A percentile compares a stretch with the other conserved stretches of the same genome.
Evolutionary conservation across 495 filamentous ascomycete species (phyloP).

Genomic region (Daldinia childiae): DNA sequence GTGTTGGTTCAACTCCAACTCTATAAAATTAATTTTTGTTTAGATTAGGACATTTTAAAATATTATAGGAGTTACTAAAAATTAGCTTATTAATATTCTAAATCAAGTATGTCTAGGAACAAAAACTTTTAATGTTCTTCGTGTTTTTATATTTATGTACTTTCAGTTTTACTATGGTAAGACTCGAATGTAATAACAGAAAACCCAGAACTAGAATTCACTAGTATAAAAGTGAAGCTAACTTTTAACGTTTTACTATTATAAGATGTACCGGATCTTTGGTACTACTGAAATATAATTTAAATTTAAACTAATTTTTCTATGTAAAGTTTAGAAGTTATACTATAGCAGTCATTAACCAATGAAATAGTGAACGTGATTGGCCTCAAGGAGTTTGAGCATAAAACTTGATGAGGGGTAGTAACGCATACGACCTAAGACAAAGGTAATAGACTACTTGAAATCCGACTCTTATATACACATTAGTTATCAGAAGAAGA

Average conservation of each 20-base stretch:
- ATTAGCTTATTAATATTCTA: neutral
- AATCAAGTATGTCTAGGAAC: slow-evolving; percentile 5
- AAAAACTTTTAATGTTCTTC: neutral
- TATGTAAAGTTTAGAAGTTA: slow-evolving; percentile 9
- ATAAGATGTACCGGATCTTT: slow-evolving; percentile 3
- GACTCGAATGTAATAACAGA: neutral
- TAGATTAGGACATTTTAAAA: slow-evolving; percentile 3
- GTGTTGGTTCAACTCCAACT: slow-evolving; percentile 1
- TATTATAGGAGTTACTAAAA: no score
- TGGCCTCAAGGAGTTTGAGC: slow-evolving; percentile 3
- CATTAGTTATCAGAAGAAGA: neutral
- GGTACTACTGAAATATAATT: slow-evolving; percentile 7
- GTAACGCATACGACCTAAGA: slow-evolving; percentile 8
- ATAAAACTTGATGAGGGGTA: slow-evolving; percentile 8
- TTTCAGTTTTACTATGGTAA: slow-evolving; percentile 4
- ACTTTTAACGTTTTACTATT: slow-evolving; percentile 4
- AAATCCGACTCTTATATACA: neutral
- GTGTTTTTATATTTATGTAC: slow-evolving; percentile 5
- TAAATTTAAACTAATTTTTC: slow-evolving; percentile 1
- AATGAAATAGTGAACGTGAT: slow-evolving; percentile 7
- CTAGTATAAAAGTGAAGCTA: slow-evolving; percentile 10
- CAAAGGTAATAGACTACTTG: slow-evolving; percentile 6
- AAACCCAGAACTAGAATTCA: slow-evolving; percentile 1
- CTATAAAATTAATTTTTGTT: slow-evolving; percentile 4
- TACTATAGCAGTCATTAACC: slow-evolving; percentile 10